Percentiles rank a stretch among this genome's conserved stretches.
These are phyloP conservation scores for Nasturtium officinale DNA, from an alignment of 345 rosid species.

Conservation along the genomic window DNA sequence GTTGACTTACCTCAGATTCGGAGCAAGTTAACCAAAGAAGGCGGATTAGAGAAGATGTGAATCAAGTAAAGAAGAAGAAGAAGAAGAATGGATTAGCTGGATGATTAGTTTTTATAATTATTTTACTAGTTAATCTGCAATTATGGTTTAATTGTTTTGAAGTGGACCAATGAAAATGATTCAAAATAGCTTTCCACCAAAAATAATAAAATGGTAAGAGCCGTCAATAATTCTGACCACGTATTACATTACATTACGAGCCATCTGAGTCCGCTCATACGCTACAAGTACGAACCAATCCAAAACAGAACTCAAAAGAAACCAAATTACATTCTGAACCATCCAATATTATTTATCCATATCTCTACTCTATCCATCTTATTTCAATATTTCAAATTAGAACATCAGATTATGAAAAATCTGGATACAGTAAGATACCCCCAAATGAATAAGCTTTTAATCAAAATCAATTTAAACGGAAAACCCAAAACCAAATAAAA, in stretches of 20 bases:
- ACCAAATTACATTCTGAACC: slow-evolving; percentile 34
- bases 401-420: background rate
- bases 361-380: slow-evolving; percentile 26
- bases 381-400: background rate
- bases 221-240: slow-evolving; percentile 13
- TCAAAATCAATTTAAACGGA: background rate
- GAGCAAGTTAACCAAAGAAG: slow-evolving; percentile 29
- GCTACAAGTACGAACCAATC: slow-evolving; percentile 18
- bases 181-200: background rate
- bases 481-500: background rate
- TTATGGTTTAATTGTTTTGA: slow-evolving; percentile 18
- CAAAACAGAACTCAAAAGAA: slow-evolving; percentile 1
- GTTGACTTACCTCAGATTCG: slow-evolving; percentile 37
- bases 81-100: slow-evolving; percentile 21
- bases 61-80: slow-evolving; percentile 17
- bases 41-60: slow-evolving; percentile 30
- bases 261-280: slow-evolving; percentile 34
- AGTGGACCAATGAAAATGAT: slow-evolving; percentile 8
- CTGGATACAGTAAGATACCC: background rate
- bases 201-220: background rate
- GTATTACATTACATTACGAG: background rate
- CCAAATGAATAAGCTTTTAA: background rate
- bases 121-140: background rate
- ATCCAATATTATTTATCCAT: slow-evolving; percentile 37
- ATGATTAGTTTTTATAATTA: background rate